Conservation (phyloP, 1,284 basidiomycete genomes). For the Ganoderma lucidum region DNA sequence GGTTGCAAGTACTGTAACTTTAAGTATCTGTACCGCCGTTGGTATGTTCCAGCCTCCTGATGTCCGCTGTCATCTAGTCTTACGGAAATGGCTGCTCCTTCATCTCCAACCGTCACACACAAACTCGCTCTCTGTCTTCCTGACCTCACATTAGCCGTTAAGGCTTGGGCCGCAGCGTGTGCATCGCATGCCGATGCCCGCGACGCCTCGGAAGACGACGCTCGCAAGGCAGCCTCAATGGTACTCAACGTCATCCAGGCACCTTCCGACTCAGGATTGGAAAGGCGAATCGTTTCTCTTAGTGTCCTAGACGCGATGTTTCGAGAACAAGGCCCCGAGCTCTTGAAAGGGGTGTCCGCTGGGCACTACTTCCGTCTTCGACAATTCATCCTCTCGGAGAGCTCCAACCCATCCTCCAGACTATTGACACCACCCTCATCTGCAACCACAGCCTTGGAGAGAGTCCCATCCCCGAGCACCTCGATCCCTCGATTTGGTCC, state of each 20-base stretch:
- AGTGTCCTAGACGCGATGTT: neutral
- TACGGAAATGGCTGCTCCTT: neutral
- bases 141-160: neutral
- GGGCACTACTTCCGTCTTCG: constrained; percentile 24
- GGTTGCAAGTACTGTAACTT: too few relatives aligned
- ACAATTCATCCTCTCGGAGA: neutral
- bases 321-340: neutral
- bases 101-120: neutral
- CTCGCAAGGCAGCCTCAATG: constrained; percentile 15
- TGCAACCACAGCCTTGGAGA: neutral
- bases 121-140: neutral
- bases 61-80: too few relatives aligned
- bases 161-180: neutral
- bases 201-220: constrained; percentile 6
- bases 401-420: neutral
- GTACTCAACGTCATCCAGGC: neutral
- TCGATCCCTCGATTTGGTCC: neutral
- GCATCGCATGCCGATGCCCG: too few relatives aligned
- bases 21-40: too few relatives aligned
- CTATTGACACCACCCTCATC: neutral
- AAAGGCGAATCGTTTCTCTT: neutral
- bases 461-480: neutral
- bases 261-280: neutral
- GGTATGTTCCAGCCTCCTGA: too few relatives aligned
- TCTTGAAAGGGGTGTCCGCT: constrained; percentile 22